Base-by-base conservation (phyloP, 2,329 filamentous ascomycete genomes). In the Sporothrix globosa region DNA sequence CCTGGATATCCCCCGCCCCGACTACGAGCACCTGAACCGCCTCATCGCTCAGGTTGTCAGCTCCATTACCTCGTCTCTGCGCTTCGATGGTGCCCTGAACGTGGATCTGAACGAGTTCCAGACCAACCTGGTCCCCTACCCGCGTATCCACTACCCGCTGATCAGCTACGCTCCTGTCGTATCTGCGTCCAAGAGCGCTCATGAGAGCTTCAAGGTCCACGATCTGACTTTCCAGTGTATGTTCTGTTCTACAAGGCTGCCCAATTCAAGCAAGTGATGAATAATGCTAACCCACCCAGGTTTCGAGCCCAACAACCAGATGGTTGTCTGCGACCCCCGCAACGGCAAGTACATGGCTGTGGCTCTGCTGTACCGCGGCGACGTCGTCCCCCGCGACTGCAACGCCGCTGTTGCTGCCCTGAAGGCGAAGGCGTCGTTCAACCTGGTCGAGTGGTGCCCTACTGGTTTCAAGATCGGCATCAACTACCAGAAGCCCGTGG, bases 131-230 rank as follows among this genome's bases (percentile, higher is more conserved):
- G 90, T 91, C 68, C 89, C 89, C 34, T 91, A 90, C 80, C 89
- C 89, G 48, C 88, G 89, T 79, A 91, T 92, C 75, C 89, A 91
- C 83, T 92, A 91, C 81, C 90, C 90, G 68, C 82, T 91, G 61
- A 90, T 91, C 82, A 90, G 87, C 82, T 91, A 91, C 78, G 88
- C 90, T 13, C 89, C 89, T 44, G 89, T 92, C 75, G 85, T 91
- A 74, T 91, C 89, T 27, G 88, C 88, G 71, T 85, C 87, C 83
- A 92, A 92, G 87, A 92, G 91, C 81, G 87, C 89, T 63, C 92
- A 96, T 78, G 92, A 96, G 84, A 92, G 91, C 84, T 94, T 94
- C 88, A 93, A 92, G 85, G 90, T 93, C 69, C 86, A 88, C 73
- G 92, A 96, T 75, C 82, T 91, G 74, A 91, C 89, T 78, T 88